These are phyloP conservation scores for Gaultheria prostrata DNA, from an alignment of 148 eudicot genomes.

Conservation along the genomic window DNA sequence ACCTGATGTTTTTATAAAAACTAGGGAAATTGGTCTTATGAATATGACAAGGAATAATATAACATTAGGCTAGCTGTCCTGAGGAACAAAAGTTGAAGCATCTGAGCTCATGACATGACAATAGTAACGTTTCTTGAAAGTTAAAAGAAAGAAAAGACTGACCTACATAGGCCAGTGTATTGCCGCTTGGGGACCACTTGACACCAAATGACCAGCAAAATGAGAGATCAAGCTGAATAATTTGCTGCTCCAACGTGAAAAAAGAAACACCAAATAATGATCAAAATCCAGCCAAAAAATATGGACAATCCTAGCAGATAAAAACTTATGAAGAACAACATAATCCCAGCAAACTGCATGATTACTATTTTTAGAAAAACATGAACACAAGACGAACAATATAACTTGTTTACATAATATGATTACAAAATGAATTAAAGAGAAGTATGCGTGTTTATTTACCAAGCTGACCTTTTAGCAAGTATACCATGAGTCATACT, in stretches of 20 bases:
- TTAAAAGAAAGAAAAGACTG: constrained; percentile 38
- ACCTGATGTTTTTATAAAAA: no score
- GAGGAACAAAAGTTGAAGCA: constrained; percentile 3
- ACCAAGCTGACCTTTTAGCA: not conserved
- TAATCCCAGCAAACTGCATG: not conserved
- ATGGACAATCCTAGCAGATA: not conserved
- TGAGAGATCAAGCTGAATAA: constrained; percentile 96
- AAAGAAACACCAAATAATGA: constrained; percentile 10
- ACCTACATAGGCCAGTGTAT: constrained; percentile 97
- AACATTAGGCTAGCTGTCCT: not conserved
- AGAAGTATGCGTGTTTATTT: not conserved
- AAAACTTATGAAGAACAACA: not conserved
- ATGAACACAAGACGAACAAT: not conserved
- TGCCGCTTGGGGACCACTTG: constrained; percentile 97
- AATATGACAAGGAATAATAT: not conserved
- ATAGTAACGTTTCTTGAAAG: not conserved
- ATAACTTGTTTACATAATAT: not conserved
- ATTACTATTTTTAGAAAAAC: not conserved
- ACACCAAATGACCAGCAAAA: constrained; percentile 97
- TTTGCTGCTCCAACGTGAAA: constrained; percentile 59
- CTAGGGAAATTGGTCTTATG: not conserved
- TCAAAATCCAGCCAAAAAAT: constrained; percentile 11
- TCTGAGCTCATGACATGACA: constrained; percentile 6
- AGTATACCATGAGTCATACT: not conserved
- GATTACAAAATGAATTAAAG: not conserved